Base-by-base conservation (phyloP, 495 filamentous ascomycete species). In the Penicillium malachiteum region DNA sequence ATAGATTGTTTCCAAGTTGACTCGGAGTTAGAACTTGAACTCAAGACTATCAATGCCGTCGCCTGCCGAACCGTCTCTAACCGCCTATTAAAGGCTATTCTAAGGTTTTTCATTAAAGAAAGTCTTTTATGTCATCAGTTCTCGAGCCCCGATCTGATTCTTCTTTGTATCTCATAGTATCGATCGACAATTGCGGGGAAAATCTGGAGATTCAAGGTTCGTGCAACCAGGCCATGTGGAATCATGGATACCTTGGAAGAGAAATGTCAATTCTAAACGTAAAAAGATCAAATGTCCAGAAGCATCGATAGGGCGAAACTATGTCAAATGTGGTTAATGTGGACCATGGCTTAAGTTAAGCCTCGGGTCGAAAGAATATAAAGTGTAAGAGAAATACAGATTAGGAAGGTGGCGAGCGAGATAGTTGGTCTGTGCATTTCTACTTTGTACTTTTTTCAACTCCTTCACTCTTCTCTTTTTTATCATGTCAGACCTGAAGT, bases 351-450 rank as follows among this genome's bases (percentile, higher is more conserved):
- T 13, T 26, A n/a, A 3, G 13, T 13, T 32, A n/a, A 41, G 34
- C 12, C 34, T 37, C 34, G 34, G 12, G 12, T 37, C 34, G 1
- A 13, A 13, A 2, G 5, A 37, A 37, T 10, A 13, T 13, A 14
- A 41, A 16, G 10, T 6, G 26, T 32, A 26, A 10, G 26, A 32
- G 12, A 46, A 32, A 46, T 6, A 32, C 26, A 10, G 30, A 46
- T n/a, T 33, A 46, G 43, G 43, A 46, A 46, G 43, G 43, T 46
- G 43, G 43, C 18, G 26, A 46, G 43, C 43, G 43, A 46, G 26
- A 7, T 10, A 13, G 1, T 31, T 37, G 9, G 18, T 5, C 12
- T 31, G 42, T 44, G 42, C 42, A n/a, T 13, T 44, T 37, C 34
- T 26, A 26, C 21, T 10, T 38, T 5, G 26, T 44, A 9, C 14